Conservation (phyloP, 1,139 yeast genomes). For the Geotrichum candidum region DNA sequence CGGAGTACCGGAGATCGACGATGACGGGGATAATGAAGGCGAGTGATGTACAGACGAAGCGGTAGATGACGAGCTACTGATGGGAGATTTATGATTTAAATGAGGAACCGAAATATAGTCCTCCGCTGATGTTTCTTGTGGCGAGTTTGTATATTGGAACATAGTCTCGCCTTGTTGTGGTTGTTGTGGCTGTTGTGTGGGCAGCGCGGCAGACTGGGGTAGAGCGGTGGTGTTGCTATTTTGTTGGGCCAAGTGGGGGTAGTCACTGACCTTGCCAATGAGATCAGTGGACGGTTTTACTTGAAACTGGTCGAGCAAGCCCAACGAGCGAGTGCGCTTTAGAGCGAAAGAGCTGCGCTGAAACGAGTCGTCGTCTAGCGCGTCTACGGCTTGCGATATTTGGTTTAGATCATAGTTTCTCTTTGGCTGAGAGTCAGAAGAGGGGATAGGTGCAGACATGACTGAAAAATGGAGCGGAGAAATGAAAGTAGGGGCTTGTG, state of each 20-base stretch:
- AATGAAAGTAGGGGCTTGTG: neutral
- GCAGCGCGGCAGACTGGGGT: neutral
- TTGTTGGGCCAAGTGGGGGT: conserved; percentile 25
- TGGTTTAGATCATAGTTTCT: conserved; percentile 15
- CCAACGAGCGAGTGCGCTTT: conserved; percentile 80
- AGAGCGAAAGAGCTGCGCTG: conserved; percentile 66
- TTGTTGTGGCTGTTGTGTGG: neutral
- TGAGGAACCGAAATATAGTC: conserved; percentile 8
- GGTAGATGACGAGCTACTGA: neutral
- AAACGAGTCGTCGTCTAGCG: conserved; percentile 66
- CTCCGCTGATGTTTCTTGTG: conserved; percentile 14
- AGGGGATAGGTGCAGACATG: neutral
- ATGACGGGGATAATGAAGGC: conserved; percentile 12
- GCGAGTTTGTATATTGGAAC: conserved; percentile 11
- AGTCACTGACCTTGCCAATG: conserved; percentile 32
- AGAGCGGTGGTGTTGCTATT: conserved; percentile 2
- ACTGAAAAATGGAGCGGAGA: neutral
- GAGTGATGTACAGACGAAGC: neutral
- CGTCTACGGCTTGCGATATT: conserved; percentile 52
- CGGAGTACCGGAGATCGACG: conserved; percentile 29
- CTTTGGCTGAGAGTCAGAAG: neutral
- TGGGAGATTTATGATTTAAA: neutral
- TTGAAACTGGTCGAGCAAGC: conserved; percentile 61
- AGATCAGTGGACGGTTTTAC: conserved; percentile 37
- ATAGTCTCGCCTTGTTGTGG: conserved; percentile 3